Base-by-base conservation (phyloP, 2,329 filamentous ascomycete genomes). In the Diplodia corticola region DNA sequence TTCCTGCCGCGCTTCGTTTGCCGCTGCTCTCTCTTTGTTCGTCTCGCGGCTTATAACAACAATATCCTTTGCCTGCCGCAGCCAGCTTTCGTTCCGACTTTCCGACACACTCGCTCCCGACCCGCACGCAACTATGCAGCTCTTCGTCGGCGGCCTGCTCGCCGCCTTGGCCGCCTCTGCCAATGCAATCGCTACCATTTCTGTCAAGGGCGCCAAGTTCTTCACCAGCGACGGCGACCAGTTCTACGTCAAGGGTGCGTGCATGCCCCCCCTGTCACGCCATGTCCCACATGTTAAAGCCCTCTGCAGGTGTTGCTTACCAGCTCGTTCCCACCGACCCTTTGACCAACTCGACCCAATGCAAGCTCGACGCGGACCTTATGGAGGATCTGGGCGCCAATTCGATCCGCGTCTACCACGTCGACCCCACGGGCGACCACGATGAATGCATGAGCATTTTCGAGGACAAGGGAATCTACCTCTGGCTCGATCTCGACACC, bases 341-440 rank as follows among this genome's bases (percentile, higher is more conserved):
- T 57, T 85, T 96, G 69, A 80, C 91, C 71, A 86, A 95, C 75
- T 84, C 85, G 48, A 86, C 86, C 55, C 93, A 96, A 81, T 96
- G 92, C 81, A 78, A 84, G 71, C 86, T 88, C 70, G 93, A 97
- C 80, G 89, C 89, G 49, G 76, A 81, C 17, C 83, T 93, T 73
- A 96, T 96, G 91, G 85, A 91, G 76, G 86, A 88, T 20, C 82
- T 97, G 64, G 92, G 91, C 69, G 87, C 90, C 75, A 96, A 96
- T 76, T 85, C 90, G 33, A 92, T 96, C 73, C 91, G 93, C 66
- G 90, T 95, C 67, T 97, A 97, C 78, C 92, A 96, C 74, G 91
- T 97, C 68, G 89, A 96, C 72, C 81, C 91, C 1, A 76, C 79
- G 2, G 86, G 80, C 35, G 82, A 94, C 75, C 93, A 97, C 77